Evolutionary conservation across 768 basidiomycete genomes (phyloP).

Genomic region (Trametes punicea): DNA sequence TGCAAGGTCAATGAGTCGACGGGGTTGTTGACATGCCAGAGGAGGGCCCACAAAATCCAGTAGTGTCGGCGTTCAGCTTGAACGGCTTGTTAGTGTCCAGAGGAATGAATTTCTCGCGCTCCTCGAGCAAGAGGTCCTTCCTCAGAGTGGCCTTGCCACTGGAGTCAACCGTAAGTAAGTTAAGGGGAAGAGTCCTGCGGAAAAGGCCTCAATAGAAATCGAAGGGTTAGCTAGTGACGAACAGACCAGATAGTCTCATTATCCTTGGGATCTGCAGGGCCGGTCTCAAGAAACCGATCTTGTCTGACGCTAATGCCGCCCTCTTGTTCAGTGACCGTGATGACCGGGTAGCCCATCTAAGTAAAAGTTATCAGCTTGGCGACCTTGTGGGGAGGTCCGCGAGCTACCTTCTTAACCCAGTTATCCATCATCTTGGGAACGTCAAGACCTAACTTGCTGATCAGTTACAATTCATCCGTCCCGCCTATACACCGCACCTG

Average conservation of each 20-base stretch:
- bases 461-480: not conserved
- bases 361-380: not conserved
- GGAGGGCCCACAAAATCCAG: conserved; percentile 76
- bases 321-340: conserved; percentile 76
- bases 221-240: not conserved
- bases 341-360: conserved; percentile 81
- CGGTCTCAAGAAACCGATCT: conserved; percentile 89
- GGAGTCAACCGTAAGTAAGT: conserved; percentile 58
- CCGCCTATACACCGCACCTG: conserved; percentile 37
- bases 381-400: not conserved
- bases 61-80: conserved; percentile 89
- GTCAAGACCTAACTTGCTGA: conserved; percentile 47
- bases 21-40: too few species aligned
- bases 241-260: conserved; percentile 83
- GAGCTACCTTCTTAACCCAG: conserved; percentile 77
- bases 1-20: conserved; percentile 29
- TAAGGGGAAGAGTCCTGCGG: conserved; percentile 78
- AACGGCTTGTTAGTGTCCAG: conserved; percentile 76
- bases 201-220: not conserved
- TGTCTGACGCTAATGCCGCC: conserved; percentile 78
- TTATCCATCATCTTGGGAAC: conserved; percentile 82
- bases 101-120: conserved; percentile 63
- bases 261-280: conserved; percentile 72
- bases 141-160: conserved; percentile 59
- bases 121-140: conserved; percentile 58